A percentile compares a stretch with the other conserved stretches of the same genome.
These are phyloP conservation scores for Ceratocystiopsis minuta DNA, from an alignment of 2,329 filamentous ascomycete species.

Conservation along the genomic window DNA sequence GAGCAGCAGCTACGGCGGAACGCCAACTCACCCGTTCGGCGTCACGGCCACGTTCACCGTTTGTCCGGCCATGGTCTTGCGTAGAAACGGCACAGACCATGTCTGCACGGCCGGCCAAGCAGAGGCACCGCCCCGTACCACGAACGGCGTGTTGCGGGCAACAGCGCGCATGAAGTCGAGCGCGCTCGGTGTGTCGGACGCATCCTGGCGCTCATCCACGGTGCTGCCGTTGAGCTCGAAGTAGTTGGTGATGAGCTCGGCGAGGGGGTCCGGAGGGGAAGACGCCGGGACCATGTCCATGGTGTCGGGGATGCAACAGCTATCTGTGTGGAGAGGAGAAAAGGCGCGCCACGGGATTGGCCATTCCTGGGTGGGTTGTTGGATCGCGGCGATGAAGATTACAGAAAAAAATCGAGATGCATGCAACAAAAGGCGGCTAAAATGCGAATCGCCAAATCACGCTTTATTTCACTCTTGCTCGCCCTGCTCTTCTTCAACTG, in stretches of 20 bases:
- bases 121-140: constrained; percentile 43
- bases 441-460: too few species aligned
- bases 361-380: too few species aligned
- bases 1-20: background rate
- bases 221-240: constrained; percentile 48
- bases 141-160: constrained; percentile 54
- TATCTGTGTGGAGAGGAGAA: too few species aligned
- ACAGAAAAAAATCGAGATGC: too few species aligned
- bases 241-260: constrained; percentile 47
- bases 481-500: too few species aligned
- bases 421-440: too few species aligned
- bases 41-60: constrained; percentile 61
- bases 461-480: too few species aligned
- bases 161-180: constrained; percentile 70
- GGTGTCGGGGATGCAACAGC: background rate
- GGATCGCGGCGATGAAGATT: too few species aligned
- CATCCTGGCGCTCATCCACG: constrained; percentile 38
- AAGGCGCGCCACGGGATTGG: too few species aligned
- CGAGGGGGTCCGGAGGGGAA: constrained; percentile 10
- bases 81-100: constrained; percentile 47
- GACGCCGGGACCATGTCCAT: constrained; percentile 17
- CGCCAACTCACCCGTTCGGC: constrained; percentile 38
- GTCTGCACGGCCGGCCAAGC: constrained; percentile 42
- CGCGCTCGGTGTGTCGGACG: constrained; percentile 35
- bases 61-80: constrained; percentile 31